Evolutionary conservation across 1,139 yeast genomes (phyloP).

Genomic region (Zygotorulaspora mrakii): DNA sequence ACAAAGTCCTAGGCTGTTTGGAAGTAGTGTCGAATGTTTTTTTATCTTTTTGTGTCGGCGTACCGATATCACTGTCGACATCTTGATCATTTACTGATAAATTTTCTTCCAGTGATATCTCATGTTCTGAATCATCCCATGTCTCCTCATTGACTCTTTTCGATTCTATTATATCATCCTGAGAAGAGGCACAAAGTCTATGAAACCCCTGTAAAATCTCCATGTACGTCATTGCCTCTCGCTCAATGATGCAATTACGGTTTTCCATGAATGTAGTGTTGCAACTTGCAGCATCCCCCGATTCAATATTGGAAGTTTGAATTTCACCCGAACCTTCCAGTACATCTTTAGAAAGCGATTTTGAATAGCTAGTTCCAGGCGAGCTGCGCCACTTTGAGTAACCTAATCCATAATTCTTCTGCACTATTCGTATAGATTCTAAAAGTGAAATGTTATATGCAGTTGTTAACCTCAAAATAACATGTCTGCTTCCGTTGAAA

Average conservation of each 20-base stretch:
- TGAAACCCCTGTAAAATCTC: constrained; percentile 23
- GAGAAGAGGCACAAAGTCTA: constrained; percentile 11
- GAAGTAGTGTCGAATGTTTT: constrained; percentile 2
- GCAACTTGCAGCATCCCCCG: neutral
- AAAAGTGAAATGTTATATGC: constrained; percentile 20
- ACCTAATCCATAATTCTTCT: constrained; percentile 19
- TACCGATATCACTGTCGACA: constrained; percentile 8
- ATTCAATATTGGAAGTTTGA: constrained; percentile 7
- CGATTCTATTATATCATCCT: constrained; percentile 4
- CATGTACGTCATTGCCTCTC: constrained; percentile 20
- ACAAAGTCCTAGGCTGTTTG: constrained; percentile 12
- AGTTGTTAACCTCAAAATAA: constrained; percentile 15
- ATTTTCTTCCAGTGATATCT: constrained; percentile 1
- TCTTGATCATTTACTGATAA: constrained; percentile 4
- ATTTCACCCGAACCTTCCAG: constrained; percentile 5
- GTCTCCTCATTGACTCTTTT: constrained; percentile 1
- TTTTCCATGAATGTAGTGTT: neutral
- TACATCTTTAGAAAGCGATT: constrained; percentile 5
- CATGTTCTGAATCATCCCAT: neutral
- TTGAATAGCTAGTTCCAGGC: neutral
- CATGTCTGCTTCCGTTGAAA: constrained; percentile 17
- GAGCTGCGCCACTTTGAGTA: constrained; percentile 1
- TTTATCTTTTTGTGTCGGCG: constrained; percentile 5
- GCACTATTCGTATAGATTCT: constrained; percentile 19
- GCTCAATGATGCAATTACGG: constrained; percentile 2